Percentiles rank a stretch among this genome's conserved stretches.
These are phyloP conservation scores for Prunus davidiana DNA, from an alignment of 306 rosid species.

Conservation along the genomic window DNA sequence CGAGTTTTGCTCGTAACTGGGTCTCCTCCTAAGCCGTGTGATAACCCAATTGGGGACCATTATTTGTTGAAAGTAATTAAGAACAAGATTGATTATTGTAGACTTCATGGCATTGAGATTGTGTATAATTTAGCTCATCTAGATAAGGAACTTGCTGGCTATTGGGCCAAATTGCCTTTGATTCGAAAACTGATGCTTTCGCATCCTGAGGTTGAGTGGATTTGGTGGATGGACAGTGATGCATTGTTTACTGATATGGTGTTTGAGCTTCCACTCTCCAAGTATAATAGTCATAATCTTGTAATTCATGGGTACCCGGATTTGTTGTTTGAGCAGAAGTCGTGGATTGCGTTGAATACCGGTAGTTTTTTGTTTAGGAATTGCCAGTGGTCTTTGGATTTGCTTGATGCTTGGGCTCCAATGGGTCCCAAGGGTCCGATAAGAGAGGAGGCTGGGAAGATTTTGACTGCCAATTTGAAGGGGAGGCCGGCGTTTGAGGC, in stretches of 20 bases:
- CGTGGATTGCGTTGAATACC: constrained; percentile 94
- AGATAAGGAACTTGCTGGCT: constrained; percentile 92
- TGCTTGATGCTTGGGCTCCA: constrained; percentile 98
- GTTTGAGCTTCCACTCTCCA: constrained; percentile 66
- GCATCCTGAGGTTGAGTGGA: constrained; percentile 97
- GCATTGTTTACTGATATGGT: constrained; percentile 94
- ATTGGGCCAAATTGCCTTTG: constrained; percentile 97
- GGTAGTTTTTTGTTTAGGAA: constrained; percentile 87
- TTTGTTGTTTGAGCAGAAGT: constrained; percentile 85
- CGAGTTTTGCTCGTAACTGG: constrained; percentile 85
- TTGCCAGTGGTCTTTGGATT: constrained; percentile 96
- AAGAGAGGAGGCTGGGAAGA: constrained; percentile 84
- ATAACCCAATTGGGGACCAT: constrained; percentile 93
- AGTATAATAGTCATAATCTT: constrained; percentile 64
- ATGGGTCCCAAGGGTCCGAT: constrained; percentile 92
- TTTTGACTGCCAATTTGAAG: constrained; percentile 82
- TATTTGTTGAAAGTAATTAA: constrained; percentile 75
- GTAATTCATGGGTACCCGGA: constrained; percentile 97
- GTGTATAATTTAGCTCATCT: constrained; percentile 94
- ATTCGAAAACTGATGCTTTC: constrained; percentile 82
- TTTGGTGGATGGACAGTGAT: constrained; percentile 99
- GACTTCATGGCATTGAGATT: constrained; percentile 93
- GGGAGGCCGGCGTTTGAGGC: constrained; percentile 98
- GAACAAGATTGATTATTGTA: constrained; percentile 93
- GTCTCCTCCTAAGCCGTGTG: constrained; percentile 95